Conservation (phyloP, 2,329 filamentous ascomycete genomes). For the Fusarium protoensiforme region DNA sequence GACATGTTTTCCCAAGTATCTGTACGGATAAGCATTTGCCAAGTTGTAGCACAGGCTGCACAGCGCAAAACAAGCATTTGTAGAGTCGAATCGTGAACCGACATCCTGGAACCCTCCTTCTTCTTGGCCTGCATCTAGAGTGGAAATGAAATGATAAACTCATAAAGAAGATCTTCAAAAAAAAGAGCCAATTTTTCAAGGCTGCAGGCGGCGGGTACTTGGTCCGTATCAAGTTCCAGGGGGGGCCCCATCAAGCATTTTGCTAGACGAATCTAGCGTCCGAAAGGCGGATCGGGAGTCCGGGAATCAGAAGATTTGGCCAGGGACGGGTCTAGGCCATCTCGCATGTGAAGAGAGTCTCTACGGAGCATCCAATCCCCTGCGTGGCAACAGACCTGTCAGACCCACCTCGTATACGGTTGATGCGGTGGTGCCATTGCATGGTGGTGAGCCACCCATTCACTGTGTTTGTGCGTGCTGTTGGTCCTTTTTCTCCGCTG, state of each 20-base stretch:
- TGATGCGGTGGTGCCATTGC: not conserved
- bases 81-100: not conserved
- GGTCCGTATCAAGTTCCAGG: not conserved
- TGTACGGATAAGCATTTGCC: not conserved
- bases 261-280: constrained; percentile 4
- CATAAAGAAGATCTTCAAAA: not conserved
- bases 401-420: constrained; percentile 4
- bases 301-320: not conserved
- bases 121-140: not conserved
- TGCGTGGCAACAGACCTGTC: not conserved
- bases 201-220: not conserved
- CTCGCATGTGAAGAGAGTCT: not conserved
- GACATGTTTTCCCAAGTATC: not conserved
- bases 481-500: not conserved
- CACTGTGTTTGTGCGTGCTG: not conserved
- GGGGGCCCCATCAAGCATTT: not conserved
- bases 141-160: not conserved
- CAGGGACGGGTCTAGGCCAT: not conserved
- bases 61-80: not conserved
- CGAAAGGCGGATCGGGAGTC: not conserved
- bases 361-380: not conserved
- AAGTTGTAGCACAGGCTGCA: not conserved
- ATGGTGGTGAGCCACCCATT: not conserved
- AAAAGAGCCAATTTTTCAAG: not conserved
- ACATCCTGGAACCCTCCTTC: not conserved